Evolutionary conservation across 1,139 yeast species (phyloP).

Genomic region (Geotrichum europaeum): DNA sequence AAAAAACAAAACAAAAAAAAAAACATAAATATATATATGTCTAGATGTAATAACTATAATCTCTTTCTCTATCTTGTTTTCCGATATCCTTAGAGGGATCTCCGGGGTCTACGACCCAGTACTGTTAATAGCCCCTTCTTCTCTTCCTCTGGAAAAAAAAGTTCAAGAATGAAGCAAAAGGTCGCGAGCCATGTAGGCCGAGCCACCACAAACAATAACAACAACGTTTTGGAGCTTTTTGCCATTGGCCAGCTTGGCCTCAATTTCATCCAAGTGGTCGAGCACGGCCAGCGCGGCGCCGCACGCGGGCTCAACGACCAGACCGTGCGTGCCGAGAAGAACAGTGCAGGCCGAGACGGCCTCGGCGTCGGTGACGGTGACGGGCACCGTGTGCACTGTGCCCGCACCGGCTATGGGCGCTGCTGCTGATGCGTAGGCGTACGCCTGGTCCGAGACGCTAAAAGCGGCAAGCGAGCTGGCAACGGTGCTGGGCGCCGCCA

Average conservation of each 20-base stretch:
- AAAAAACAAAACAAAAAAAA: not conserved
- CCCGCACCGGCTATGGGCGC: constrained; percentile 5
- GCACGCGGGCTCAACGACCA: constrained; percentile 68
- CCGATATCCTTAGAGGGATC: too few species aligned
- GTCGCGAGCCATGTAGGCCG: constrained; percentile 22
- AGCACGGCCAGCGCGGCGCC: constrained; percentile 59
- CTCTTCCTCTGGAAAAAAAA: too few species aligned
- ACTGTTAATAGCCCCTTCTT: too few species aligned
- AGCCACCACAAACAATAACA: constrained; percentile 35
- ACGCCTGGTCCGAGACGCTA: constrained; percentile 48
- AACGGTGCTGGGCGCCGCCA: constrained; percentile 2
- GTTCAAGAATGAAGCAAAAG: not conserved
- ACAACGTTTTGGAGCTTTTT: constrained; percentile 29
- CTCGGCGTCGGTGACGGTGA: constrained; percentile 8
- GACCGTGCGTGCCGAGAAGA: constrained; percentile 45
- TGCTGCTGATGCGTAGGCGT: constrained; percentile 23
- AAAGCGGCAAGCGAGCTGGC: constrained; percentile 32
- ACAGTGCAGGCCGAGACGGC: constrained; percentile 46
- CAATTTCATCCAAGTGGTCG: constrained; percentile 32
- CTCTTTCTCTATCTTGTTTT: too few species aligned
- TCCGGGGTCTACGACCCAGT: too few species aligned
- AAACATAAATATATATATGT: not conserved
- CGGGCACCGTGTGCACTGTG: not conserved
- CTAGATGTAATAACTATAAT: too few species aligned
- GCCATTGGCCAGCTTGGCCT: constrained; percentile 23